Evolutionary conservation across 1,139 yeast species (phyloP).

Genomic region (Keqinozyma sinolaborantium): DNA sequence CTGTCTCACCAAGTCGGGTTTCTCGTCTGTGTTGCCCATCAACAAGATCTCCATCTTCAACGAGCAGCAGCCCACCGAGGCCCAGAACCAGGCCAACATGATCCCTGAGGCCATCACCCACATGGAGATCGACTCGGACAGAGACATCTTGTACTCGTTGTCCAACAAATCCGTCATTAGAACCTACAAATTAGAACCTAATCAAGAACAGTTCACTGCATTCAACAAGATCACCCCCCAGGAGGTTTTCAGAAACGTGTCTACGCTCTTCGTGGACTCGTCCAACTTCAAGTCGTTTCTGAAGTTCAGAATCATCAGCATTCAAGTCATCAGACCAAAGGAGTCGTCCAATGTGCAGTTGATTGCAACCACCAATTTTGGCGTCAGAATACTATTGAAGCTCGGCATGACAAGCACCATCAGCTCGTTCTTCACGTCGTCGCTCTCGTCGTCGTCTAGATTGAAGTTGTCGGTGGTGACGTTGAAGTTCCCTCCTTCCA

Average conservation of each 20-base stretch:
- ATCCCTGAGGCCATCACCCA: slow-evolving; percentile 59
- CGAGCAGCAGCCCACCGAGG: slow-evolving; percentile 8
- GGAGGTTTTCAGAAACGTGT: slow-evolving; percentile 54
- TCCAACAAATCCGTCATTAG: slow-evolving; percentile 82
- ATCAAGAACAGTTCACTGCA: slow-evolving; percentile 34
- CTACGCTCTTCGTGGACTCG: slow-evolving; percentile 49
- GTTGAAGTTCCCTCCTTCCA: slow-evolving; percentile 76
- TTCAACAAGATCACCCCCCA: slow-evolving; percentile 42
- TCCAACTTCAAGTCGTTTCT: slow-evolving; percentile 40
- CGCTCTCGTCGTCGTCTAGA: slow-evolving; percentile 20
- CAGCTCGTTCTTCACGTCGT: slow-evolving; percentile 24
- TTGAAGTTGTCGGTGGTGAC: slow-evolving; percentile 43
- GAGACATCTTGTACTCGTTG: slow-evolving; percentile 75
- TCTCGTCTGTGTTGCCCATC: slow-evolving; percentile 45
- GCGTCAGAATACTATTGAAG: slow-evolving; percentile 74
- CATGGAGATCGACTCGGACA: slow-evolving; percentile 69
- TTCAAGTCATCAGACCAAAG: slow-evolving; percentile 55
- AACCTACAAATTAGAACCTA: slow-evolving; percentile 57
- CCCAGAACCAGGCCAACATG: slow-evolving; percentile 9
- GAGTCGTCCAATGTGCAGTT: slow-evolving; percentile 74
- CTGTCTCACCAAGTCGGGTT: slow-evolving; percentile 69
- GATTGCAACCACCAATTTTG: slow-evolving; percentile 82
- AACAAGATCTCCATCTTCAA: slow-evolving; percentile 12
- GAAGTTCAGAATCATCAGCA: slow-evolving; percentile 55
- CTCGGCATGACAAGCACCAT: slow-evolving; percentile 31